Percentiles rank a stretch among this genome's conserved stretches.
These are phyloP conservation scores for Clarireedia paspali DNA, from an alignment of 2,329 filamentous ascomycete genomes.

Conservation along the genomic window DNA sequence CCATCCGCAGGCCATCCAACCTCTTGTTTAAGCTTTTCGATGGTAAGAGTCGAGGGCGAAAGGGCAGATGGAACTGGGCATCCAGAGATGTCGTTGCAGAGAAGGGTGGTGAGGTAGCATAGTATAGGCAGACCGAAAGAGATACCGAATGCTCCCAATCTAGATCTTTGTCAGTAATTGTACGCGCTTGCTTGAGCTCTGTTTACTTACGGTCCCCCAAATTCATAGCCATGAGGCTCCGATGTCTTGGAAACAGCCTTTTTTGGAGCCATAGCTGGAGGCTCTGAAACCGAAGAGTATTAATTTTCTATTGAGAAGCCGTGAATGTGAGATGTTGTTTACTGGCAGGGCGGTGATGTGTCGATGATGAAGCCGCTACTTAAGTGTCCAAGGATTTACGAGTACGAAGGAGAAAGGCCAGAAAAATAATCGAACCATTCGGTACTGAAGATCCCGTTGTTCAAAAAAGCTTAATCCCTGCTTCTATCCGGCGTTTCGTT, in stretches of 20 bases:
- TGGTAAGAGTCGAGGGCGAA: slow-evolving; percentile 60
- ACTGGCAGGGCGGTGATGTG: too few species aligned
- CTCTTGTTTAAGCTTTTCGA: slow-evolving; percentile 68
- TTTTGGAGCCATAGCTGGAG: slow-evolving; percentile 20
- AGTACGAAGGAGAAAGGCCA: too few species aligned
- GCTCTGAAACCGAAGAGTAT: neutral
- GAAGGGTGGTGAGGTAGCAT: slow-evolving; percentile 71
- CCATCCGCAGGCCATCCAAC: slow-evolving; percentile 74
- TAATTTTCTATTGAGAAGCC: neutral
- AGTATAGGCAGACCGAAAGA: slow-evolving; percentile 73
- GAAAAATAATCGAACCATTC: too few species aligned
- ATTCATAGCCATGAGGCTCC: slow-evolving; percentile 29
- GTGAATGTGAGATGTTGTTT: too few species aligned
- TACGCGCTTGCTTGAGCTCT: neutral
- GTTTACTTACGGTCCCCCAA: slow-evolving; percentile 29
- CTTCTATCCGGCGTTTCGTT: too few species aligned
- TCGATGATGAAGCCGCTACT: neutral
- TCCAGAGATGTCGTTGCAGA: slow-evolving; percentile 87
- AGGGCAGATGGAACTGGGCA: slow-evolving; percentile 81
- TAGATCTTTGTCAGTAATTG: slow-evolving; percentile 32
- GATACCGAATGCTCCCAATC: slow-evolving; percentile 68
- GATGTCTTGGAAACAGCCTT: slow-evolving; percentile 18
- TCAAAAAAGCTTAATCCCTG: too few species aligned
- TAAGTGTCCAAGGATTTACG: too few species aligned
- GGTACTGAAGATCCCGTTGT: too few species aligned